Evolutionary conservation across 2,329 filamentous ascomycete species (phyloP).

Genomic region (Paracoccidioides brasiliensis): DNA sequence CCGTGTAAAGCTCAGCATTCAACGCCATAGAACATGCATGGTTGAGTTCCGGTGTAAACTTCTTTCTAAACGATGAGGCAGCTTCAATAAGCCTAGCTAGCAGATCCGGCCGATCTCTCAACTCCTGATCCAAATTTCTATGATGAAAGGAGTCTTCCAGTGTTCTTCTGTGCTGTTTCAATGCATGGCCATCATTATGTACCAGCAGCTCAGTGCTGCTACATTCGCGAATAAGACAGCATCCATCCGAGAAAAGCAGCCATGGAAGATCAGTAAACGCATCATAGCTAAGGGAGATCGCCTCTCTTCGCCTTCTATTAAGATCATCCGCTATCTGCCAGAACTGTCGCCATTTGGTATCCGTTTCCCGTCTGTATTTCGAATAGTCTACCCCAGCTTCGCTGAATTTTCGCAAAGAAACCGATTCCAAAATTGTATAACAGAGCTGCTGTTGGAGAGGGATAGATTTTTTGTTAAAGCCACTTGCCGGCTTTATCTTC

Average conservation of each 20-base stretch:
- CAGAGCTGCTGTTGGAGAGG: constrained; percentile 65
- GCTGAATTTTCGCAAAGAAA: constrained; percentile 48
- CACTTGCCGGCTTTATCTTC: constrained; percentile 27
- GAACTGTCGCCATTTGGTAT: constrained; percentile 80
- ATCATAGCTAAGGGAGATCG: constrained; percentile 66
- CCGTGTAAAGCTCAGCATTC: constrained; percentile 60
- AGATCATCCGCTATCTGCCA: constrained; percentile 76
- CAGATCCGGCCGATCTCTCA: constrained; percentile 42
- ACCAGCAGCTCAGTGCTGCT: constrained; percentile 62
- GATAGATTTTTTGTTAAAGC: constrained; percentile 34
- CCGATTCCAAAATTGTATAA: constrained; percentile 55
- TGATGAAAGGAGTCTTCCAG: constrained; percentile 32
- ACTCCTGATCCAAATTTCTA: constrained; percentile 30
- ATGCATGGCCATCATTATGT: constrained; percentile 46
- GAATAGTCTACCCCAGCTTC: constrained; percentile 58
- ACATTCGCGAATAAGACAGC: constrained; percentile 68
- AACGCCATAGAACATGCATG: constrained; percentile 56
- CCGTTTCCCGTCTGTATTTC: constrained; percentile 58
- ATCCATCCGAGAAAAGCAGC: constrained; percentile 70
- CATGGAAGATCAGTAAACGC: constrained; percentile 58
- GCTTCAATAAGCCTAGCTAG: constrained; percentile 54
- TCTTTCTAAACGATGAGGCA: constrained; percentile 55
- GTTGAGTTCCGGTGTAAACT: constrained; percentile 55
- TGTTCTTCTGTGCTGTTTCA: constrained; percentile 26
- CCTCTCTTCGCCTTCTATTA: constrained; percentile 73